Conservation (phyloP, 78 protist species). For the Dictyostelium intermedium region DNA sequence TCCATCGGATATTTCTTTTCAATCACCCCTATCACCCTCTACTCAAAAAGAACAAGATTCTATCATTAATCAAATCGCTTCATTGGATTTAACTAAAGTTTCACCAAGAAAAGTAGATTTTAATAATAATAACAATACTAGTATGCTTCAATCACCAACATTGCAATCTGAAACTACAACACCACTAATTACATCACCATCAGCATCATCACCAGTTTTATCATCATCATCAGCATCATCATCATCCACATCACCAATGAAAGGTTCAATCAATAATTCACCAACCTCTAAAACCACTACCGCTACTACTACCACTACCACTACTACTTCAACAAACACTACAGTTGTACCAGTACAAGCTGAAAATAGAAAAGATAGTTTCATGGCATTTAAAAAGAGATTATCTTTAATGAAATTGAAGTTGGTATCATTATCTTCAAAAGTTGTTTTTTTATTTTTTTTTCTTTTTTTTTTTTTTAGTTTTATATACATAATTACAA, state of each 20-base stretch:
- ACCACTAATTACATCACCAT: background rate
- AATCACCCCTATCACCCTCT: background rate
- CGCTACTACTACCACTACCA: background rate
- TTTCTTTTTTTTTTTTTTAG: background rate
- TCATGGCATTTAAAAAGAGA: constrained; percentile 43
- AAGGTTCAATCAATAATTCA: background rate
- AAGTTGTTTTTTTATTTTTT: background rate
- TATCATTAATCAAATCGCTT: background rate
- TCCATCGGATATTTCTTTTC: background rate
- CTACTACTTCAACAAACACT: background rate
- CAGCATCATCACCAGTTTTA: background rate
- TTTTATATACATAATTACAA: background rate
- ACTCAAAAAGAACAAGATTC: background rate
- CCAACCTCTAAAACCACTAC: background rate
- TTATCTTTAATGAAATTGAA: constrained; percentile 50
- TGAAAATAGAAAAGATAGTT: constrained; percentile 45
- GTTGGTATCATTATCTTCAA: background rate
- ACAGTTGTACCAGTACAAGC: background rate
- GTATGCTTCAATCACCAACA: background rate
- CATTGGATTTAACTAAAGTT: background rate
- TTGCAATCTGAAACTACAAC: background rate
- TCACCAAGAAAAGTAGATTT: constrained; percentile 8
- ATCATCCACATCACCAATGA: background rate
- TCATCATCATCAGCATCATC: background rate
- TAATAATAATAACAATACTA: background rate